Conservation (phyloP, 2,329 filamentous ascomycete genomes). For the Magnaporthales sp. region DNA sequence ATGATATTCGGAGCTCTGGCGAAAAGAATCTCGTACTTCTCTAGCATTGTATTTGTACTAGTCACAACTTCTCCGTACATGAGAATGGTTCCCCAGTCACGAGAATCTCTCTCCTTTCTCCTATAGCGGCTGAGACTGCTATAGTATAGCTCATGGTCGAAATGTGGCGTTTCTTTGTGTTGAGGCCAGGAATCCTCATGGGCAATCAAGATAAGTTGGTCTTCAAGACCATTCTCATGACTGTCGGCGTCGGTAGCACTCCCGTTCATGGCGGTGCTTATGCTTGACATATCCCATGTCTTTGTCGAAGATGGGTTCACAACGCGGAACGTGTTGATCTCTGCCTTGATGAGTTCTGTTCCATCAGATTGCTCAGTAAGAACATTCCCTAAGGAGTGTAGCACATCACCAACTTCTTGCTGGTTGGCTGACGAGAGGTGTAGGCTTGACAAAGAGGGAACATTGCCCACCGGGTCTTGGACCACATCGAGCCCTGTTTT, state of each 20-base stretch:
- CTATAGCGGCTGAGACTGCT: conserved; percentile 62
- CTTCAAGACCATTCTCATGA: conserved; percentile 21
- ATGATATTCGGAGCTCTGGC: background rate
- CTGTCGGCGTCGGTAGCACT: conserved; percentile 55
- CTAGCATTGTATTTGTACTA: conserved; percentile 86
- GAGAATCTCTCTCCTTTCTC: conserved; percentile 41
- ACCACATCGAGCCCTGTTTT: conserved; percentile 79
- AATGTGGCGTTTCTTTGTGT: conserved; percentile 69
- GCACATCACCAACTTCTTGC: conserved; percentile 56
- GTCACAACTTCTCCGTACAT: conserved; percentile 90
- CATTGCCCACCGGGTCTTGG: conserved; percentile 54
- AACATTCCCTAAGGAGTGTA: conserved; percentile 58
- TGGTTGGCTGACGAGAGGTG: conserved; percentile 68
- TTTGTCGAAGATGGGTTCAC: conserved; percentile 26
- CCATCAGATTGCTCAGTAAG: conserved; percentile 50
- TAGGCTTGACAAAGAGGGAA: conserved; percentile 66
- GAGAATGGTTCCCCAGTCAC: conserved; percentile 66
- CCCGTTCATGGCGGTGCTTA: conserved; percentile 42
- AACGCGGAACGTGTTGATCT: conserved; percentile 75
- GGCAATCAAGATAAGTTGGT: conserved; percentile 58
- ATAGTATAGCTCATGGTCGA: conserved; percentile 77
- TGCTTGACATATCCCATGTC: background rate
- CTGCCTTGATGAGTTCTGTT: conserved; percentile 66
- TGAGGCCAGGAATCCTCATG: conserved; percentile 62
- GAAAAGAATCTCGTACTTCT: conserved; percentile 51